Evolutionary conservation across 2,329 filamentous ascomycete genomes (phyloP).

Genomic region (Stachybotrys chlorohalonatus): DNA sequence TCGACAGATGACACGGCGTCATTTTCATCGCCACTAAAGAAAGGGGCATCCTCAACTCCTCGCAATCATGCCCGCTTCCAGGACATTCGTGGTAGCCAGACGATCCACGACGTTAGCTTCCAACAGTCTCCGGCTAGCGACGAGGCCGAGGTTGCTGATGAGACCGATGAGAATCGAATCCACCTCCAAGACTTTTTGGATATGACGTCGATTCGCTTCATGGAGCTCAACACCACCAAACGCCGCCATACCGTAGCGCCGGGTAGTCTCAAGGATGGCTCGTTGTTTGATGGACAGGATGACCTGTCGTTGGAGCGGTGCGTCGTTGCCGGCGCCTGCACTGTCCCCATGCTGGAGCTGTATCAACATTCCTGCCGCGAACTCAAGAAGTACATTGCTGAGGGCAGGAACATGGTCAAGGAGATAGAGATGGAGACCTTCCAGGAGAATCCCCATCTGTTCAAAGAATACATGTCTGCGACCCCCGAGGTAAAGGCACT

Average conservation of each 20-base stretch:
- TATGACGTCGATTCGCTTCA: slow-evolving; percentile 94
- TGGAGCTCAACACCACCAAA: slow-evolving; percentile 97
- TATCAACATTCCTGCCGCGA: slow-evolving; percentile 96
- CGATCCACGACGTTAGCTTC: slow-evolving; percentile 33
- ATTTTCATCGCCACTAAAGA: slow-evolving; percentile 39
- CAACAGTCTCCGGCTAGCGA: slow-evolving; percentile 23
- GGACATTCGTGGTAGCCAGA: slow-evolving; percentile 39
- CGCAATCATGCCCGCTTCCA: slow-evolving; percentile 46
- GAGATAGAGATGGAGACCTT: slow-evolving; percentile 85
- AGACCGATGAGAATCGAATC: slow-evolving; percentile 52
- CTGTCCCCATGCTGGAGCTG: slow-evolving; percentile 83
- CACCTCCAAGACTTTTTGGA: slow-evolving; percentile 89
- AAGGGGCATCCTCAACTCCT: slow-evolving; percentile 41
- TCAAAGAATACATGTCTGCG: slow-evolving; percentile 84
- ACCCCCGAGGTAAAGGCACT: slow-evolving; percentile 72
- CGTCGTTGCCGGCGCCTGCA: slow-evolving; percentile 83
- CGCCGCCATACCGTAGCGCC: slow-evolving; percentile 73
- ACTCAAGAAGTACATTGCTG: slow-evolving; percentile 92
- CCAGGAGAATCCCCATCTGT: slow-evolving; percentile 83
- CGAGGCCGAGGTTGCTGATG: slow-evolving; percentile 33
- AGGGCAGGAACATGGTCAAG: slow-evolving; percentile 80
- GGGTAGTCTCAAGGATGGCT: slow-evolving; percentile 31
- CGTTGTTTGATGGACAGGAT: slow-evolving; percentile 32
- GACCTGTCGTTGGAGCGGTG: slow-evolving; percentile 61
- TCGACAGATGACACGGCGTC: slow-evolving; percentile 31